Base-by-base conservation (phyloP, 371 early-diverging fungal species). In the Batkoa obscura region DNA sequence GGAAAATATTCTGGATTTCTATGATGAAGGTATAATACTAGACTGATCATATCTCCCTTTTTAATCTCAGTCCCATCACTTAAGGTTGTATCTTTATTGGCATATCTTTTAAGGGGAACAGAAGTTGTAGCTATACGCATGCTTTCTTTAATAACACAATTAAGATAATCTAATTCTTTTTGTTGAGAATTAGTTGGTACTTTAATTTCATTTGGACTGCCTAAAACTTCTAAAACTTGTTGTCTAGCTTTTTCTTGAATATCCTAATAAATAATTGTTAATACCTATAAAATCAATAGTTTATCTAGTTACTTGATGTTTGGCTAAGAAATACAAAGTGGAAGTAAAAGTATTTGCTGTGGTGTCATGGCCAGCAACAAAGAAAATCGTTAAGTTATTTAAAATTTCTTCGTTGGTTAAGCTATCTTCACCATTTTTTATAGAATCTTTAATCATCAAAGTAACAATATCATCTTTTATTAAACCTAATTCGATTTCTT, bases 351-450 rank as follows among this genome's bases (percentile, higher is more conserved):
- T 59, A 59, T 68, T 72, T 6, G 75, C 65, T 0, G 75, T 66
- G 1, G 79, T 78, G 39, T 74, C 79, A 35, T 69, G 67, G 9
- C 79, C 79, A 23, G 79, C 77, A 38, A 67, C 55, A 39, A 72
- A 53, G 58, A 68, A 67, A 53, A 64, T 67, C 60, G 64, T 63
- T 59, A 69, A 47, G 62, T 67, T 62, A 56, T 67, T 62, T 13
- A 61, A 56, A 6, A 69, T 49, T 43, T 65, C 47, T 0, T 15
- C 5, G 2, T 59, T 56, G 3, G 49, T 6, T 2, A 59, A 1
- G 0, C 48, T 49, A 2, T 41, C 43, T 5, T 32, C 57, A 31
- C 1, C 59, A 9, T 32, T 48, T 39, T 47, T 37, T 8, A 38
- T 10, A 13, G 12, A 6, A 35, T 32, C 43, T 35, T 55, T 35